Evolutionary conservation across 768 basidiomycete species (phyloP).

Genomic region (Suillus plorans): DNA sequence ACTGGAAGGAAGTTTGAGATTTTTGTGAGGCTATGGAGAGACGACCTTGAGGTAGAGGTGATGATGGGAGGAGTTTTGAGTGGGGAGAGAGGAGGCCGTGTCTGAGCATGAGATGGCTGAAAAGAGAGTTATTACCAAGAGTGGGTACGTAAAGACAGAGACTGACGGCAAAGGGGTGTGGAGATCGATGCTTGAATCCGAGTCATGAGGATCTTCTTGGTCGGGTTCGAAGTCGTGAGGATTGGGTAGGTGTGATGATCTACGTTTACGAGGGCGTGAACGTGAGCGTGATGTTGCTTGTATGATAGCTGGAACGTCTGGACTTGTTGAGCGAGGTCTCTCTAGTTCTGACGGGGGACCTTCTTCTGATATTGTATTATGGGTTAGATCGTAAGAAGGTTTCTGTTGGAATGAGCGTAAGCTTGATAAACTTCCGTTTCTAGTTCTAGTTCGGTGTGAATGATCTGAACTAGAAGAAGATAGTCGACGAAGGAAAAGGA

Average conservation of each 20-base stretch:
- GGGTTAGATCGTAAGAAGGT: neutral
- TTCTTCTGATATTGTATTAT: neutral
- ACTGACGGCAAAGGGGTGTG: slow-evolving; percentile 71
- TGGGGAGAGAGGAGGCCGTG: slow-evolving; percentile 66
- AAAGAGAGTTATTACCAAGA: neutral
- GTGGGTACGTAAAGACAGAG: too few relatives aligned
- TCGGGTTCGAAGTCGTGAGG: slow-evolving; percentile 8
- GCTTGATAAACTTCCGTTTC: neutral
- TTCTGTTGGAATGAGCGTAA: neutral
- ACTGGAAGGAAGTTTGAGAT: slow-evolving; percentile 27
- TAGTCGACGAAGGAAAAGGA: neutral
- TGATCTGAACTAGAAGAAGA: neutral
- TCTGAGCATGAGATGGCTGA: slow-evolving; percentile 63
- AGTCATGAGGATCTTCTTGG: slow-evolving; percentile 38
- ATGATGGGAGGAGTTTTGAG: slow-evolving; percentile 55
- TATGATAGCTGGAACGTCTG: slow-evolving; percentile 42
- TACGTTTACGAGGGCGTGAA: slow-evolving; percentile 15
- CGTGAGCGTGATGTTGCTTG: slow-evolving; percentile 38
- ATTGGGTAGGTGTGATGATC: neutral
- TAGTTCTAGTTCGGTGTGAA: neutral
- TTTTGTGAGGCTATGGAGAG: slow-evolving; percentile 26
- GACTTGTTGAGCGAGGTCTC: slow-evolving; percentile 28
- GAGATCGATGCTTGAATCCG: slow-evolving; percentile 65
- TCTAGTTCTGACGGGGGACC: slow-evolving; percentile 11
- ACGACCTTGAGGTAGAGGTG: slow-evolving; percentile 17